These are phyloP conservation scores for Cordyceps pruinosa DNA, from an alignment of 2,329 filamentous ascomycete species.

Conservation along the genomic window DNA sequence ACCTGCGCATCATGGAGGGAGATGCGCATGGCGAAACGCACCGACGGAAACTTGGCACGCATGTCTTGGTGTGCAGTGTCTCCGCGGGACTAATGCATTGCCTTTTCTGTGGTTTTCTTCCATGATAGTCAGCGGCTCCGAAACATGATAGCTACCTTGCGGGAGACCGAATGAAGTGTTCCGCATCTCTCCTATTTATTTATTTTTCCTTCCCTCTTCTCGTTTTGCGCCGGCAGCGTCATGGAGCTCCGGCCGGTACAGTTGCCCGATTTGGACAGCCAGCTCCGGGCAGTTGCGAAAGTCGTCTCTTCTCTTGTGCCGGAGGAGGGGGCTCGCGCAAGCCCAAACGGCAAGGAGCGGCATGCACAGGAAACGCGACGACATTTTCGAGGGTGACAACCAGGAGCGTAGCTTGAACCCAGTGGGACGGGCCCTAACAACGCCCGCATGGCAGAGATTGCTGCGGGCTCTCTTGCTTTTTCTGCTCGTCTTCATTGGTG, in stretches of 20 bases:
- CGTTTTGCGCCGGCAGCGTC: not conserved
- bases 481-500: not conserved
- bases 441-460: not conserved
- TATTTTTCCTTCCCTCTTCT: not conserved
- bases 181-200: not conserved
- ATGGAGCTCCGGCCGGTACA: conserved; percentile 4
- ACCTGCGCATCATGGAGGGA: not conserved
- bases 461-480: not conserved
- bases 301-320: not conserved
- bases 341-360: not conserved
- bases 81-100: no score
- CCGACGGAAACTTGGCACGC: not conserved
- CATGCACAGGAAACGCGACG: not conserved
- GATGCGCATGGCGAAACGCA: conserved; percentile 2
- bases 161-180: not conserved
- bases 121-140: not conserved
- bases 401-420: not conserved
- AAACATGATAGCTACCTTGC: no score
- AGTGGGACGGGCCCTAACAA: conserved; percentile 1
- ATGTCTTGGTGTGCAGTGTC: not conserved
- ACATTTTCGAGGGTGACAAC: not conserved
- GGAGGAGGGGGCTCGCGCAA: not conserved
- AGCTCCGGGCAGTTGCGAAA: not conserved
- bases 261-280: conserved; percentile 11
- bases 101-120: not conserved